phyloP scores from a whole-genome alignment of 2,329 filamentous ascomycete genomes.

The Hymenoscyphus salicellus region DNA sequence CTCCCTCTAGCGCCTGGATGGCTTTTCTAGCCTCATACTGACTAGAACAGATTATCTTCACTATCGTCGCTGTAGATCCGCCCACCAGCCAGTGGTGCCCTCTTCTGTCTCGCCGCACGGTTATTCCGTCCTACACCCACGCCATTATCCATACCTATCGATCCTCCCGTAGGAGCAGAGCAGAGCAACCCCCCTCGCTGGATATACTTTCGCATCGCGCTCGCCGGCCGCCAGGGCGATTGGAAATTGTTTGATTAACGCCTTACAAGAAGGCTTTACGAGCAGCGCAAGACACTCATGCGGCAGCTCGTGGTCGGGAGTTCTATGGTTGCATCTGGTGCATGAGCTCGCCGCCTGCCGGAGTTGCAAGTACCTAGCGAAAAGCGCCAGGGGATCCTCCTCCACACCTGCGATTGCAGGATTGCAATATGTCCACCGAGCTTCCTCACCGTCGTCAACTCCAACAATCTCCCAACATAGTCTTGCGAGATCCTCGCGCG shows the following conservation, averaged over 20 bases:
- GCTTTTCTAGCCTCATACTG: background rate
- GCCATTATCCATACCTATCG: background rate
- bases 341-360: background rate
- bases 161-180: background rate
- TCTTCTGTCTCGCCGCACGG: conserved; percentile 1
- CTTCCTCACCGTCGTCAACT: conserved; percentile 1
- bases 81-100: background rate
- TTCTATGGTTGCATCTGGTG: conserved; percentile 1
- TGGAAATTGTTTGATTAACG: background rate
- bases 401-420: background rate
- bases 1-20: background rate
- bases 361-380: background rate
- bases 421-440: conserved; percentile 4
- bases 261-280: background rate
- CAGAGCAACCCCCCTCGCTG: background rate
- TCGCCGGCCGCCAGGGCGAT: background rate
- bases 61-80: background rate
- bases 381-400: conserved; percentile 2
- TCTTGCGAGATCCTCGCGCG: background rate
- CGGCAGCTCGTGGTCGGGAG: background rate
- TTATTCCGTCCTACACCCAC: background rate
- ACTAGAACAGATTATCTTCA: background rate
- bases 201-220: background rate
- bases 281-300: conserved; percentile 1
- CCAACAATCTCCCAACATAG: conserved; percentile 1